Conservation (phyloP, 2,329 filamentous ascomycete species). For the Metarhizium rileyi region DNA sequence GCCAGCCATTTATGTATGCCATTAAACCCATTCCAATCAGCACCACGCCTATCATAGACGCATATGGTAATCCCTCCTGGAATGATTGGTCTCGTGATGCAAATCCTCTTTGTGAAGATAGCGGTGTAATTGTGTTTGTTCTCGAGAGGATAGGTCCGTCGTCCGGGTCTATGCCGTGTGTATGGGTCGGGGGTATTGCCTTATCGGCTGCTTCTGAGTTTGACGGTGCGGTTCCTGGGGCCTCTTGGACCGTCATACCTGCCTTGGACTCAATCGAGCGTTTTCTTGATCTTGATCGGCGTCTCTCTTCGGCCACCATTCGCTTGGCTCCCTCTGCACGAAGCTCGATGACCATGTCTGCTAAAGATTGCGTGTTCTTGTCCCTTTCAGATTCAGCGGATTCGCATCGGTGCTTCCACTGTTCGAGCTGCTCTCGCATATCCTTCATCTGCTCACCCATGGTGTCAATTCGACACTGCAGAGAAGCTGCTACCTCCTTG, state of each 20-base stretch:
- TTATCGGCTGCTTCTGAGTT: not conserved
- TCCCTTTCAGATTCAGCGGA: slow-evolving; percentile 69
- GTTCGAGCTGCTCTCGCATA: slow-evolving; percentile 70
- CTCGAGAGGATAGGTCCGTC: slow-evolving; percentile 36
- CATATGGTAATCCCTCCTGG: slow-evolving; percentile 57
- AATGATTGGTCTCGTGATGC: slow-evolving; percentile 34
- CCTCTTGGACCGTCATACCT: slow-evolving; percentile 1
- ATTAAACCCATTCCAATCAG: slow-evolving; percentile 74
- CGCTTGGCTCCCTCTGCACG: slow-evolving; percentile 52
- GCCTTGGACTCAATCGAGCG: slow-evolving; percentile 3
- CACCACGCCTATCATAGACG: slow-evolving; percentile 74
- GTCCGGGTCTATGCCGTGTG: slow-evolving; percentile 22
- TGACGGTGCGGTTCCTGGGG: not conserved
- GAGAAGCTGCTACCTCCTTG: slow-evolving; percentile 18
- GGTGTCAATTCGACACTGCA: slow-evolving; percentile 61
- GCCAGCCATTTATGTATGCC: slow-evolving; percentile 81
- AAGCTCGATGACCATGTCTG: slow-evolving; percentile 81
- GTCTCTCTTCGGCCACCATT: slow-evolving; percentile 32
- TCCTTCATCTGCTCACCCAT: slow-evolving; percentile 74
- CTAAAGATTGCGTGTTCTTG: slow-evolving; percentile 61
- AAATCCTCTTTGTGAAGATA: slow-evolving; percentile 27
- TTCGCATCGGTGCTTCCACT: slow-evolving; percentile 69
- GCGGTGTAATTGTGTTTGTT: slow-evolving; percentile 39
- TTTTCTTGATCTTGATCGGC: slow-evolving; percentile 25
- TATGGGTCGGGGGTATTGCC: slow-evolving; percentile 7